These are phyloP conservation scores for Scedosporium apiospermum DNA, from an alignment of 2,329 filamentous ascomycete genomes.

Conservation along the genomic window DNA sequence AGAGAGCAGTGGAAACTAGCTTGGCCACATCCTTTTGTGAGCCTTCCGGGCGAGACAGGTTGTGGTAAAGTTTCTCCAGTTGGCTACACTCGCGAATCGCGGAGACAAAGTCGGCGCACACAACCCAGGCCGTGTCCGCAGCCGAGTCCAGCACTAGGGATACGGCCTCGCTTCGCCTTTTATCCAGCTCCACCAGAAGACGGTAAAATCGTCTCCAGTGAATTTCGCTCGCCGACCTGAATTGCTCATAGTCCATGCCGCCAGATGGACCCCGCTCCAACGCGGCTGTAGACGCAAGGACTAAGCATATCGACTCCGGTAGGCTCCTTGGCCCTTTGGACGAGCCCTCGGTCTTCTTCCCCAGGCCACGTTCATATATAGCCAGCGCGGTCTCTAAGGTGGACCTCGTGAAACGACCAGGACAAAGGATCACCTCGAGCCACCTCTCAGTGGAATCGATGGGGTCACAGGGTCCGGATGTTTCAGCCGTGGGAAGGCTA, in stretches of 20 bases:
- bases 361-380: constrained; percentile 64
- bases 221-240: constrained; percentile 61
- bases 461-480: constrained; percentile 53
- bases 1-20: constrained; percentile 59
- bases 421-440: constrained; percentile 73
- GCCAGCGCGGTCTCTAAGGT: constrained; percentile 76
- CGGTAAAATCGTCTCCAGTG: constrained; percentile 91
- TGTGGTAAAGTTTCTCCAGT: constrained; percentile 67
- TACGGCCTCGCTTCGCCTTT: constrained; percentile 72
- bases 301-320: constrained; percentile 65
- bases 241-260: constrained; percentile 65
- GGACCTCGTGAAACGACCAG: constrained; percentile 69
- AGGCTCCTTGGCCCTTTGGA: constrained; percentile 46
- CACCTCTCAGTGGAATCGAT: constrained; percentile 73
- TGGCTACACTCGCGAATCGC: constrained; percentile 71
- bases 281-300: constrained; percentile 59
- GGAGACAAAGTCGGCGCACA: constrained; percentile 73
- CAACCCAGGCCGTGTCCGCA: constrained; percentile 68
- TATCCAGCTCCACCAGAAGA: constrained; percentile 76
- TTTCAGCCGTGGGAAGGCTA: constrained; percentile 41
- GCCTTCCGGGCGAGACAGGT: constrained; percentile 44
- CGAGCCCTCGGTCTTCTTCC: constrained; percentile 27
- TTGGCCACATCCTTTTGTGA: constrained; percentile 45
- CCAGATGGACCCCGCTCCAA: constrained; percentile 53
- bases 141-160: constrained; percentile 65